phyloP scores from a whole-genome alignment of 495 filamentous ascomycete species.

The Venustampulla echinocandica region DNA sequence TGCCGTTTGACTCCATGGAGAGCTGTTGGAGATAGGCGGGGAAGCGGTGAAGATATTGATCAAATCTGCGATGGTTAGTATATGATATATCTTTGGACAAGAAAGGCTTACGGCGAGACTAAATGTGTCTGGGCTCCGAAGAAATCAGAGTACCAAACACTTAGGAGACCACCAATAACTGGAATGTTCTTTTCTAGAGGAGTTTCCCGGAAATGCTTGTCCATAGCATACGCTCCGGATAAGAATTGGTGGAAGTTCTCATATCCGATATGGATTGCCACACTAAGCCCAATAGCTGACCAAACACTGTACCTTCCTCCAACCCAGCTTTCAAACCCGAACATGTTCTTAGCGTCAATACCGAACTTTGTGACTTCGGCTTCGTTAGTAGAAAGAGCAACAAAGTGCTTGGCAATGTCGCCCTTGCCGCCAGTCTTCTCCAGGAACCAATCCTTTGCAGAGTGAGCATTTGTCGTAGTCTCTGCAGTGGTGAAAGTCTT shows the following conservation, averaged over 20 bases:
- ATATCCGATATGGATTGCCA: slow-evolving; percentile 88
- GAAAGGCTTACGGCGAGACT: slow-evolving; percentile 63
- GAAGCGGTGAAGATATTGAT: slow-evolving; percentile 98
- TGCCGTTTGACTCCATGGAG: slow-evolving; percentile 99
- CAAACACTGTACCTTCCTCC: slow-evolving; percentile 97
- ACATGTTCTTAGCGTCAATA: slow-evolving; percentile 98
- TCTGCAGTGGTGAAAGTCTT: slow-evolving; percentile 99
- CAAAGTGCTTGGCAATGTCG: slow-evolving; percentile 94
- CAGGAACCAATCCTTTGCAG: slow-evolving; percentile 94
- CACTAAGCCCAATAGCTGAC: slow-evolving; percentile 95
- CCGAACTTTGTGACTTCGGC: slow-evolving; percentile 94
- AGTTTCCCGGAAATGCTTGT: slow-evolving; percentile 89
- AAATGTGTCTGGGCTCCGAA: slow-evolving; percentile 96
- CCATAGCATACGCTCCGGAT: slow-evolving; percentile 92
- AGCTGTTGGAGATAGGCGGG: slow-evolving; percentile 97
- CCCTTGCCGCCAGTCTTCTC: slow-evolving; percentile 68
- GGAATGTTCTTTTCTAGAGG: slow-evolving; percentile 94
- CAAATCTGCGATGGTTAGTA: slow-evolving; percentile 49
- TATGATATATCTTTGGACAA: slow-evolving; percentile 1
- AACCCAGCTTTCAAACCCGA: slow-evolving; percentile 96
- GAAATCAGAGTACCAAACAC: slow-evolving; percentile 98
- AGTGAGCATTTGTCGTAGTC: slow-evolving; percentile 93
- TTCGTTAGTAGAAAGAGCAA: slow-evolving; percentile 95
- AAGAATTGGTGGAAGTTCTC: slow-evolving; percentile 98
- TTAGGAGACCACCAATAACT: slow-evolving; percentile 80